Conservation (phyloP, 352 stramenopile genomes). For the Phytophthora aleatoria region DNA sequence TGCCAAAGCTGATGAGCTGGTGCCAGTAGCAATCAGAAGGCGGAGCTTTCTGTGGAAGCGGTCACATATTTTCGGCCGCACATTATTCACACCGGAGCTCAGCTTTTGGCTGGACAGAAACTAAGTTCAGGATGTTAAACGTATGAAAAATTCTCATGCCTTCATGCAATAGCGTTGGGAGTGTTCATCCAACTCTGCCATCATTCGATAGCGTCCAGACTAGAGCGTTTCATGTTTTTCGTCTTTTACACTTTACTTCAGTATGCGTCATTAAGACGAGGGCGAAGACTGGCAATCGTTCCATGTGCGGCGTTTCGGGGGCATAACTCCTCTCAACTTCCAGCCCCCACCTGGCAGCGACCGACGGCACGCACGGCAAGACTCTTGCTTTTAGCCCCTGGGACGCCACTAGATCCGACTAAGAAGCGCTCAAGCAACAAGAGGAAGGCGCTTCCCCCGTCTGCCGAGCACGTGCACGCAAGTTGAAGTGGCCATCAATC, state of each 20-base stretch:
- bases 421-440: slow-evolving; percentile 13
- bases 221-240: slow-evolving; percentile 14
- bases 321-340: slow-evolving; percentile 2
- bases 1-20: too few relatives aligned
- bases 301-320: slow-evolving; percentile 30
- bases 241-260: slow-evolving; percentile 7
- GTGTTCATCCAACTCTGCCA: not conserved
- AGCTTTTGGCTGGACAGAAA: slow-evolving; percentile 1
- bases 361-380: not conserved
- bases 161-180: slow-evolving; percentile 1
- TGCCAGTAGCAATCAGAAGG: not conserved
- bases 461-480: slow-evolving; percentile 8
- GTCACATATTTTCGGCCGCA: not conserved
- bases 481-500: slow-evolving; percentile 15
- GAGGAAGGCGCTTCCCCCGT: slow-evolving; percentile 5
- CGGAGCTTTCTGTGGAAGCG: not conserved
- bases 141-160: slow-evolving; percentile 1
- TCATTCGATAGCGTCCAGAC: slow-evolving; percentile 2
- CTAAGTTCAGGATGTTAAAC: slow-evolving; percentile 6
- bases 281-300: slow-evolving; percentile 10
- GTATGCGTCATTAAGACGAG: slow-evolving; percentile 25
- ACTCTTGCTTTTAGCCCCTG: slow-evolving; percentile 23
- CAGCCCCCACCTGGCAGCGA: not conserved
- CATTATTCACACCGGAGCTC: slow-evolving; percentile 6
- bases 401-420: slow-evolving; percentile 25